A percentile compares a stretch with the other conserved stretches of the same genome.
Conservation (phyloP, 2,329 filamentous ascomycete genomes). For the Pleoardoris graminearum region DNA sequence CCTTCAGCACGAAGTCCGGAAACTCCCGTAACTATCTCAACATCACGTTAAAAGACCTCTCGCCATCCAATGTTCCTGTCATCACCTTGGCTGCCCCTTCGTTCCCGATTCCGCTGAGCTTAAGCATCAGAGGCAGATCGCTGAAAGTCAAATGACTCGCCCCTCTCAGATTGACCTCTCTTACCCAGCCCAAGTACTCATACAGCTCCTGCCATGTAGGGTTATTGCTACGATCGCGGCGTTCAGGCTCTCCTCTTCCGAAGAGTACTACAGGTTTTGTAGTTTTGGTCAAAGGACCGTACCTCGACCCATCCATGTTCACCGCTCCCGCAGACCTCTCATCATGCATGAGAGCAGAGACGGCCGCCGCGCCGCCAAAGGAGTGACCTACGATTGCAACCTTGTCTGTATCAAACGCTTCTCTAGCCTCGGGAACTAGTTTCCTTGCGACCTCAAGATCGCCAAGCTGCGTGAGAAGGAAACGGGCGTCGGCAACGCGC, state of each 20-base stretch:
- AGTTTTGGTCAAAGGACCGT: slow-evolving; percentile 20
- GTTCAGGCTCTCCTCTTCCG: slow-evolving; percentile 38
- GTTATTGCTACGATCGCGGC: slow-evolving; percentile 16
- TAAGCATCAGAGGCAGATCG: slow-evolving; percentile 12
- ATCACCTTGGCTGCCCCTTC: not conserved
- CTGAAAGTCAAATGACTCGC: slow-evolving; percentile 10
- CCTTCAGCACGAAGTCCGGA: slow-evolving; percentile 14
- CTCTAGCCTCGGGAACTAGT: slow-evolving; percentile 7
- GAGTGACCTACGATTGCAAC: slow-evolving; percentile 30
- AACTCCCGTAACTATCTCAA: slow-evolving; percentile 11
- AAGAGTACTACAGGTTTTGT: slow-evolving; percentile 13
- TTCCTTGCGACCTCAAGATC: slow-evolving; percentile 3
- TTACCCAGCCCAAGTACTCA: slow-evolving; percentile 8
- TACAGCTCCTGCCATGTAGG: slow-evolving; percentile 12
- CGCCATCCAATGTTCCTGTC: slow-evolving; percentile 15
- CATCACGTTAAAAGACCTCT: slow-evolving; percentile 10
- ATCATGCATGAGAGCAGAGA: slow-evolving; percentile 25
- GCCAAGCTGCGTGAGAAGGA: slow-evolving; percentile 11
- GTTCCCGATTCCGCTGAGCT: slow-evolving; percentile 7
- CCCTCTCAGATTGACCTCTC: slow-evolving; percentile 13
- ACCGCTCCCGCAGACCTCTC: slow-evolving; percentile 26
- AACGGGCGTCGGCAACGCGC: slow-evolving; percentile 9
- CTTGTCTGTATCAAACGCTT: slow-evolving; percentile 4
- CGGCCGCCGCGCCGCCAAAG: slow-evolving; percentile 30
- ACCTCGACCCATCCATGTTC: slow-evolving; percentile 35